Percentiles rank a stretch among this genome's conserved stretches.
Conservation (phyloP, 2,329 filamentous ascomycete genomes). For the Davidsoniella australis region DNA sequence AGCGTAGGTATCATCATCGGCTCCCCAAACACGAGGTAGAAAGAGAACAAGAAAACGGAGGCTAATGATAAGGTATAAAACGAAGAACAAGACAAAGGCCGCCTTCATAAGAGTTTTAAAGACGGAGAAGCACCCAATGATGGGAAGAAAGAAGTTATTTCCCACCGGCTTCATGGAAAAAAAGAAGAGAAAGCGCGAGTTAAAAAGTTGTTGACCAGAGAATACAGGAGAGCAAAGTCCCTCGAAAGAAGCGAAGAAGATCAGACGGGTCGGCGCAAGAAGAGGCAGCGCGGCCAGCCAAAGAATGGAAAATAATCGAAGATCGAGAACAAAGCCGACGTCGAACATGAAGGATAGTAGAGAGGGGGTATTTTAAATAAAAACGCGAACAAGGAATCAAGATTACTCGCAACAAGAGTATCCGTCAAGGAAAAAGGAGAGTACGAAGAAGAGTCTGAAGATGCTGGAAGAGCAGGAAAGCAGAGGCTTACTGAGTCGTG, state of each 20-base stretch:
- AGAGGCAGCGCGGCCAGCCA: not conserved
- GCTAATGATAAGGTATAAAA: conserved; percentile 1
- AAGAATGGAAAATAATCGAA: not conserved
- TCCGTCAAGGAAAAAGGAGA: conserved; percentile 7
- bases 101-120: conserved; percentile 9
- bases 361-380: conserved; percentile 1
- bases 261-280: not conserved
- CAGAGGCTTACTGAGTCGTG: too few species aligned
- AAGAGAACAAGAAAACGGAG: conserved; percentile 11
- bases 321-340: conserved; percentile 15
- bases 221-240: not conserved
- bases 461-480: not conserved
- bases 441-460: not conserved
- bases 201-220: not conserved
- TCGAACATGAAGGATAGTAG: conserved; percentile 6
- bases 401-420: conserved; percentile 4
- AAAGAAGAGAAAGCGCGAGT: conserved; percentile 2
- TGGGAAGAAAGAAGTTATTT: not conserved
- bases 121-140: conserved; percentile 4
- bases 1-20: conserved; percentile 10
- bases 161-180: not conserved
- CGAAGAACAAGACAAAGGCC: conserved; percentile 5
- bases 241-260: conserved; percentile 1
- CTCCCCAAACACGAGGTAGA: conserved; percentile 2
- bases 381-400: conserved; percentile 1